phyloP scores from a whole-genome alignment of 169 alveolate genomes.

The Plasmodium adleri region DNA sequence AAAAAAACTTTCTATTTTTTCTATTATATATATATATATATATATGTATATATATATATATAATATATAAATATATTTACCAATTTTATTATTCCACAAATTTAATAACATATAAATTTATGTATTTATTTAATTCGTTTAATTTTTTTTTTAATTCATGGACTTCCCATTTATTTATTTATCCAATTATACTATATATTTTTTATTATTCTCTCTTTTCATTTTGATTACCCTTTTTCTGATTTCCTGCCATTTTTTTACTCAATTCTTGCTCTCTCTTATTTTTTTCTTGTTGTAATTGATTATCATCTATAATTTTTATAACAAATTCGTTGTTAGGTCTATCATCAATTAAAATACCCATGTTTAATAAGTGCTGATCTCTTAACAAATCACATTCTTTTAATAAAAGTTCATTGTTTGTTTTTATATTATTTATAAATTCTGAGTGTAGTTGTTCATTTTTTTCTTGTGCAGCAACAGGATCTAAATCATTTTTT shows the following conservation, averaged over 20 bases:
- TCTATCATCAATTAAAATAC: constrained; percentile 94
- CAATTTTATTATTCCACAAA: background rate
- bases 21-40: no score
- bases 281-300: constrained; percentile 83
- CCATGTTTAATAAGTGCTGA: constrained; percentile 90
- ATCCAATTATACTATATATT: background rate
- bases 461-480: constrained; percentile 67
- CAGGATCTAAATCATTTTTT: constrained; percentile 77
- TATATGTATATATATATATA: background rate
- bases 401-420: constrained; percentile 84
- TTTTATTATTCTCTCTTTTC: constrained; percentile 3
- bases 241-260: constrained; percentile 79
- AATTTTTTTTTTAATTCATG: background rate
- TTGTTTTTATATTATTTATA: constrained; percentile 40
- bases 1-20: no score
- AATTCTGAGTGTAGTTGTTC: constrained; percentile 75
- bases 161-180: background rate
- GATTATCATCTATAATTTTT: constrained; percentile 89
- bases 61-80: background rate
- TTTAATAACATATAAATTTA: background rate
- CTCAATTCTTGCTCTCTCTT: constrained; percentile 83
- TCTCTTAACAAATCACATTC: constrained; percentile 95
- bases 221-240: constrained; percentile 20
- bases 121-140: background rate
- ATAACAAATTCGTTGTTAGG: constrained; percentile 88